phyloP scores from a whole-genome alignment of 23 red algal species.

The Gracilaria domingensis region DNA sequence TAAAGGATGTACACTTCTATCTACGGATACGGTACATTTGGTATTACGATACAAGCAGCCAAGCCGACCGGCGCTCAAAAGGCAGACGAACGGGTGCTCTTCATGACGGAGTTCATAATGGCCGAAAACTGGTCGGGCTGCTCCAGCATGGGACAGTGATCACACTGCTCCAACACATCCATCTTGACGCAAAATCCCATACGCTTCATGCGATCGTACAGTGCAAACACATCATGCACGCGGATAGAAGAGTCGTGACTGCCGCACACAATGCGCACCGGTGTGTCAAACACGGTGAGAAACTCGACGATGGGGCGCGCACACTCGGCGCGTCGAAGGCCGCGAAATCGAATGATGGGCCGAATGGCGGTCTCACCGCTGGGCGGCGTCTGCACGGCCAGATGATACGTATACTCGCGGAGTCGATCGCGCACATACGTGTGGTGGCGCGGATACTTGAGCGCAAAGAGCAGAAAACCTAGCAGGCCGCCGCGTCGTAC shows the following conservation, averaged over 20 bases:
- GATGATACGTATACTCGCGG: conserved; percentile 80
- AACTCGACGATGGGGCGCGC: conserved; percentile 52
- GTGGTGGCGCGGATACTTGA: conserved; percentile 75
- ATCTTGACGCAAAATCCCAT: conserved; percentile 35
- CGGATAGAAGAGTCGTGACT: conserved; percentile 75
- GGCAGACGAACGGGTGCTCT: neutral
- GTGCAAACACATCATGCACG: conserved; percentile 64
- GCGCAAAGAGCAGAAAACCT: conserved; percentile 79
- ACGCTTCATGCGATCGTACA: conserved; percentile 65
- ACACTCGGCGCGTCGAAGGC: conserved; percentile 42
- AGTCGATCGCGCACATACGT: conserved; percentile 67
- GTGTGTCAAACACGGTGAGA: conserved; percentile 45
- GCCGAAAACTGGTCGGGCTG: conserved; percentile 72
- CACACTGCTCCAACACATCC: conserved; percentile 65
- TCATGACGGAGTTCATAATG: conserved; percentile 30
- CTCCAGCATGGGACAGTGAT: conserved; percentile 93
- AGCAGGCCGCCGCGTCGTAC: conserved; percentile 87
- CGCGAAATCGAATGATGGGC: conserved; percentile 61
- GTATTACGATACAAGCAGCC: neutral
- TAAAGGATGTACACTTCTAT: too few species aligned
- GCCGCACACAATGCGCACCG: conserved; percentile 80
- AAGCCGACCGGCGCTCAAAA: neutral
- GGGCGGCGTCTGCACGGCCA: conserved; percentile 71
- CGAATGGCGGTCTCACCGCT: conserved; percentile 79
- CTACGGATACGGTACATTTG: too few species aligned